Evolutionary conservation across 139 green algal species (phyloP), one percentile per base, ranked within the genome.

Genomic region (Coelastrella sp.): DNA sequence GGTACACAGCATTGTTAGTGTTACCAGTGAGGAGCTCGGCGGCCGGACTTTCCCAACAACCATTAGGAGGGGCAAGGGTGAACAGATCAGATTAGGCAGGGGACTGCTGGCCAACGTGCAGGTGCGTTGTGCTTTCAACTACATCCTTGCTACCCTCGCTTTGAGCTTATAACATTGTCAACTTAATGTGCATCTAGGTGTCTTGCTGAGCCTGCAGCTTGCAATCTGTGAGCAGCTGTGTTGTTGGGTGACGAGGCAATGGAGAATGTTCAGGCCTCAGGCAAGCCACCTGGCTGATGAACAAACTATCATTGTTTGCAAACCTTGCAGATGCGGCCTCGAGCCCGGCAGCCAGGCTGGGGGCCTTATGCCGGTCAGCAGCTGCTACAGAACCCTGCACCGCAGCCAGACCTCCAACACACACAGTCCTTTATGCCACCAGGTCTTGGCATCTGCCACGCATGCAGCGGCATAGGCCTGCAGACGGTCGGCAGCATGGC

Each of bases 21-120:
- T 94, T 5, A 85, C 79, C 32, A 92, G 79, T 4, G 87, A 83
- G 19, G 73, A 87, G 81, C 90, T 93, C 0, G 78, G 80, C 0
- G 85, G 87, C 20, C 91, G 92, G 73, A 92, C 89, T 22, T 93
- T 93, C 91, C 87, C 88, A 16, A 91, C 83, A 23, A 87, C 83
- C 22, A 86, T 94, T 11, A 88, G 90, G 23, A 89, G 90, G 90
- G 86, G 86, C 83, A 94, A 94, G 83, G 92, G 92, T 3, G 87
- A 94, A 82, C 75, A 86, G 16, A 84, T 94, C 78, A 74, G 83
- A 66, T 16, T 81, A 22, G 92, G 92, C 20, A 78, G 75, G 8
- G 92, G 92, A 2, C 20, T 92, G 54, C 59, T 84, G 74, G 73
- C 73, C 2, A 68, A 32, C 0, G 59, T 90, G 23, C 74, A 90